Evolutionary conservation across 78 protist species (phyloP), one percentile per base, ranked within the genome.

Genomic region (Dictyostelium firmibasis): DNA sequence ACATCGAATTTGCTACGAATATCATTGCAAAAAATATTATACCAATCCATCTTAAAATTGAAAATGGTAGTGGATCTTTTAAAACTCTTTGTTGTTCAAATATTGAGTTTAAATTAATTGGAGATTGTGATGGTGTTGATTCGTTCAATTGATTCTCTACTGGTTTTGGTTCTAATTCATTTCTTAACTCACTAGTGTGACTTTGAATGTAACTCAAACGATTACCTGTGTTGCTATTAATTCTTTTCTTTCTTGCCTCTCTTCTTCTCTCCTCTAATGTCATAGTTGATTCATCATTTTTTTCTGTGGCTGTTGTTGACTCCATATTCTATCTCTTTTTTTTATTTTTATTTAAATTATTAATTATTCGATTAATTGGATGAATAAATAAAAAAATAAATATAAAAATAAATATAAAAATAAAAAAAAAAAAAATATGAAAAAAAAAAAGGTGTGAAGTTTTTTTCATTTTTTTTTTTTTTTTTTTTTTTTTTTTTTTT

Each of bases 221-320:
- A 44, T 84, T 44, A 10, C 57, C 53, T 62, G 87, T 43, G 70
- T 81, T 36, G 47, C 57, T 25, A 25, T 70, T 81, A 41, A 89
- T 89, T 81, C 94, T 89, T 79, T 78, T 81, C 67, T 89, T 89
- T 81, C 94, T 89, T 27, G 86, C 87, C 70, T 81, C 82, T 89
- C 94, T 89, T 89, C 87, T 89, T 47, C 47, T 78, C 38, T 70
- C 84, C 9, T 89, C 94, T 44, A 47, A 36, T 62, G 69, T 74
- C 69, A 35, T 78, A 14, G 69, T 78, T 10, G 81, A 76, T 79
- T 85, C 91, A 8, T 75, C 70, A 5, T 57, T 57, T 57, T 57
- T 57, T 57, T 57, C 27, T 43, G 50, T 72, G 47, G 27, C 53
- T 16, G 29, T 69, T 74, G 78, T 13, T 75, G 81, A 13, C 27